Conservation (phyloP, 2,329 filamentous ascomycete species). For the Nigrograna mackinnonii region DNA sequence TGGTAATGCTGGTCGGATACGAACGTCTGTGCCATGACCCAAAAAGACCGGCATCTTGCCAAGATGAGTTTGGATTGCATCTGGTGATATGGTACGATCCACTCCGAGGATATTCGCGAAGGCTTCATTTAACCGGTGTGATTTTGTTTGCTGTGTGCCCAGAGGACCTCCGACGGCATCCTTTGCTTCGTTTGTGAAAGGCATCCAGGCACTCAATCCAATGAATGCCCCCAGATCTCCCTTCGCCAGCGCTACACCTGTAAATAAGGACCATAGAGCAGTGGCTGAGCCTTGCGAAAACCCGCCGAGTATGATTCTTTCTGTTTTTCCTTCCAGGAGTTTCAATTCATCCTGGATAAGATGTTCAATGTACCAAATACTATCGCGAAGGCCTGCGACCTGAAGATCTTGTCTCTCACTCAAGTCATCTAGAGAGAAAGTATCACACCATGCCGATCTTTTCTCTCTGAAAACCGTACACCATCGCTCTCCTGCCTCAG, state of each 20-base stretch:
- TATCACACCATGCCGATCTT: slow-evolving; percentile 55
- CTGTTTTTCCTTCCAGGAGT: slow-evolving; percentile 9
- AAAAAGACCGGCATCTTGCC: slow-evolving; percentile 46
- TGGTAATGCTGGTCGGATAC: slow-evolving; percentile 1
- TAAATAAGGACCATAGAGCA: slow-evolving; percentile 19
- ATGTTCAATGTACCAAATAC: slow-evolving; percentile 34
- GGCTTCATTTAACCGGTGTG: slow-evolving; percentile 1
- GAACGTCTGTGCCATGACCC: slow-evolving; percentile 43
- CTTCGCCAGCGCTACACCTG: slow-evolving; percentile 6
- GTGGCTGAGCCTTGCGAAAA: slow-evolving; percentile 22
- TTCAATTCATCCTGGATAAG: slow-evolving; percentile 16
- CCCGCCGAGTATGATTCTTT: slow-evolving; percentile 16
- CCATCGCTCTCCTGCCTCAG: slow-evolving; percentile 42
- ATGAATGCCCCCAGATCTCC: slow-evolving; percentile 16
- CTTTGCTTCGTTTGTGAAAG: slow-evolving; percentile 15
- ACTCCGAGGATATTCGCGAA: slow-evolving; percentile 10
- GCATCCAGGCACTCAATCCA: slow-evolving; percentile 22
- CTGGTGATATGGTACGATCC: slow-evolving; percentile 1
- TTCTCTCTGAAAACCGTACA: slow-evolving; percentile 27
- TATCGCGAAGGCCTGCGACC: slow-evolving; percentile 44
- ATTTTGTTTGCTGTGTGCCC: background rate
- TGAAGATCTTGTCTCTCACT: slow-evolving; percentile 49
- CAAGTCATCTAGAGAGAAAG: slow-evolving; percentile 50
- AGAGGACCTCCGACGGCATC: background rate
- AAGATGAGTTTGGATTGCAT: slow-evolving; percentile 1